Evolutionary conservation across 2,329 filamentous ascomycete genomes (phyloP).

Genomic region (Colletotrichum incanum): DNA sequence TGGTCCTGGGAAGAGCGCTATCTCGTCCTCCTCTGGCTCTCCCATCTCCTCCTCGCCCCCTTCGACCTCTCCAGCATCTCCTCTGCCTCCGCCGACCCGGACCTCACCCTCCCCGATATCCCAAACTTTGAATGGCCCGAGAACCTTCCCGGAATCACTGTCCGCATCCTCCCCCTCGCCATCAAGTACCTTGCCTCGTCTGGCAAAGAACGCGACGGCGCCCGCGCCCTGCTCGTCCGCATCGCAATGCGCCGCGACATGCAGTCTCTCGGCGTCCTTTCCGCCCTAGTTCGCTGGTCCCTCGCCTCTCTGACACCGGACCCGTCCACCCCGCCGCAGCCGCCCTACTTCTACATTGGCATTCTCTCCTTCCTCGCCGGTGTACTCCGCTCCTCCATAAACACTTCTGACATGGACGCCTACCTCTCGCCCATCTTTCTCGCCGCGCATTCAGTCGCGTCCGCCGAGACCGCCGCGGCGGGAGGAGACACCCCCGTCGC

Average conservation of each 20-base stretch:
- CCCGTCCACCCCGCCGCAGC: constrained; percentile 55
- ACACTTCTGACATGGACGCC: constrained; percentile 80
- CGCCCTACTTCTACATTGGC: constrained; percentile 84
- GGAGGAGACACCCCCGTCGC: constrained; percentile 61
- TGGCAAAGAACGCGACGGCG: constrained; percentile 91
- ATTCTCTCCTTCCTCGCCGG: constrained; percentile 85
- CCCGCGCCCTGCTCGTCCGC: constrained; percentile 85
- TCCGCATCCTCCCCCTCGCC: constrained; percentile 79
- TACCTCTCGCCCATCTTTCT: constrained; percentile 78
- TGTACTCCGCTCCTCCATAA: constrained; percentile 77
- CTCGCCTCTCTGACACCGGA: constrained; percentile 71
- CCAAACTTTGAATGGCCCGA: constrained; percentile 69
- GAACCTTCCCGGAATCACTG: constrained; percentile 78
- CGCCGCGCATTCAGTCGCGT: constrained; percentile 72
- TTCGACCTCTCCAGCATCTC: constrained; percentile 94
- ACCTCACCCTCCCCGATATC: constrained; percentile 60
- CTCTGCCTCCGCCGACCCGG: constrained; percentile 64
- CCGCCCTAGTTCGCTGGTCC: constrained; percentile 80
- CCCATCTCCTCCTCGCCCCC: constrained; percentile 85
- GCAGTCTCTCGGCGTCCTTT: constrained; percentile 81
- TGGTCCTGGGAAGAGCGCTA: constrained; percentile 93
- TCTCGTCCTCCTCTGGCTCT: constrained; percentile 88
- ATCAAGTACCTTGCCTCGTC: constrained; percentile 80
- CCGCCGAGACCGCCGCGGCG: constrained; percentile 52
- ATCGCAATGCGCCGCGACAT: constrained; percentile 90